A percentile compares a stretch with the other conserved stretches of the same genome.
Evolutionary conservation across 768 basidiomycete genomes (phyloP).

Genomic region (Leccinum rimulosum): DNA sequence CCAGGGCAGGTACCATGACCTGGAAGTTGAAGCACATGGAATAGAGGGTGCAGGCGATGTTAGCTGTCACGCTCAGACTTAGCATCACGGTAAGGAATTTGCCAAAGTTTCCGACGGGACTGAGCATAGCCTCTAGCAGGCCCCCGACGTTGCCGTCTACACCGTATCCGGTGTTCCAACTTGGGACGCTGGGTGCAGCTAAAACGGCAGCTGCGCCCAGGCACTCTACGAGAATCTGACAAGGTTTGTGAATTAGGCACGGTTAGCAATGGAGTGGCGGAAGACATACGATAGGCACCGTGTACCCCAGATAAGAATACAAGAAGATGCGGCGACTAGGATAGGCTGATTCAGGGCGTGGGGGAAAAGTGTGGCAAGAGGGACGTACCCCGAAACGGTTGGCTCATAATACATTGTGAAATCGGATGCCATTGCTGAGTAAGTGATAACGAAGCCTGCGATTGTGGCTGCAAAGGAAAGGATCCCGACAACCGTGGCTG

Average conservation of each 20-base stretch:
- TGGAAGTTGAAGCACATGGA: slow-evolving; percentile 75
- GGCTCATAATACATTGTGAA: slow-evolving; percentile 71
- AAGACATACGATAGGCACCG: slow-evolving; percentile 54
- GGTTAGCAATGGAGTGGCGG: slow-evolving; percentile 9
- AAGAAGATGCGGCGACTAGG: slow-evolving; percentile 57
- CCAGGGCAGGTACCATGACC: slow-evolving; percentile 57
- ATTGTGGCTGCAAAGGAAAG: slow-evolving; percentile 68
- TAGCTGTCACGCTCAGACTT: slow-evolving; percentile 73
- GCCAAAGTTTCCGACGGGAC: slow-evolving; percentile 62
- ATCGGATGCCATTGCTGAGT: slow-evolving; percentile 60
- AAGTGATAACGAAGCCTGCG: slow-evolving; percentile 73
- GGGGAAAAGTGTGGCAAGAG: background rate
- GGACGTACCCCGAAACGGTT: slow-evolving; percentile 51
- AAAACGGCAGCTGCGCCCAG: slow-evolving; percentile 69
- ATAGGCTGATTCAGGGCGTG: slow-evolving; percentile 8
- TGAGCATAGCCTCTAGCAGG: slow-evolving; percentile 58
- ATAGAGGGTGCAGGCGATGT: slow-evolving; percentile 83
- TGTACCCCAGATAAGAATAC: slow-evolving; percentile 64
- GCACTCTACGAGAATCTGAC: slow-evolving; percentile 43
- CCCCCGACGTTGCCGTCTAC: slow-evolving; percentile 59
- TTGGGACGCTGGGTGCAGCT: slow-evolving; percentile 51
- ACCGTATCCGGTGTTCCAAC: slow-evolving; percentile 56
- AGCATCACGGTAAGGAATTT: slow-evolving; percentile 72
- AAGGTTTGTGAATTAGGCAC: background rate
- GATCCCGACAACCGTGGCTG: slow-evolving; percentile 53